Conservation (phyloP, 192 early-diverging fungal genomes). For the Linnemannia elongata region DNA sequence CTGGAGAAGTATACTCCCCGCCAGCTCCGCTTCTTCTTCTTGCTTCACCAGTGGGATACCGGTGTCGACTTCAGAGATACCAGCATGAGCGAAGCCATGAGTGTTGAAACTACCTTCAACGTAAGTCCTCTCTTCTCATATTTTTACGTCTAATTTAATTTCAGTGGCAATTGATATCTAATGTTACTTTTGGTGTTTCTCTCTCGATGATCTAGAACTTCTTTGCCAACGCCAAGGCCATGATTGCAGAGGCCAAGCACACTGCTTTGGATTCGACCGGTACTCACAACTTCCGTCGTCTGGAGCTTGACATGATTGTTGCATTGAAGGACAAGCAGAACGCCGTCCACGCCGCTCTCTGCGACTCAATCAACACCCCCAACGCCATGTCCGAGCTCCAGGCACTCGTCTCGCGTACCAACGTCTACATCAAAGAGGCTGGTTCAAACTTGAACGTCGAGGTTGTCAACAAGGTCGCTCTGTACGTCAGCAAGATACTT, state of each 20-base stretch:
- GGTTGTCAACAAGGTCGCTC: slow-evolving; percentile 81
- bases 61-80: slow-evolving; percentile 86
- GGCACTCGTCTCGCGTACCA: slow-evolving; percentile 82
- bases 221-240: slow-evolving; percentile 84
- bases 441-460: slow-evolving; percentile 73
- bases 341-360: slow-evolving; percentile 86
- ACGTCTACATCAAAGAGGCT: slow-evolving; percentile 81
- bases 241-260: slow-evolving; percentile 75
- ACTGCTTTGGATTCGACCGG: slow-evolving; percentile 71
- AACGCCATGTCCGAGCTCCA: slow-evolving; percentile 84
- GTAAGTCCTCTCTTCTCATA: slow-evolving; percentile 53
- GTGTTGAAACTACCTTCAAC: slow-evolving; percentile 81
- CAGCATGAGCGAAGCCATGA: slow-evolving; percentile 82
- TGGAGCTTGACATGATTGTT: slow-evolving; percentile 79
- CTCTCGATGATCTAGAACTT: slow-evolving; percentile 78
- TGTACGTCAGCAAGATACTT: slow-evolving; percentile 87
- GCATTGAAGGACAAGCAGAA: slow-evolving; percentile 75
- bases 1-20: slow-evolving; percentile 83
- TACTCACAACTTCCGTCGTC: slow-evolving; percentile 77
- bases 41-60: slow-evolving; percentile 90
- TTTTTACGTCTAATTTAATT: background rate
- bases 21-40: slow-evolving; percentile 91
- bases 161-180: background rate
- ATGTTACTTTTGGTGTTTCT: background rate
- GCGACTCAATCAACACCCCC: slow-evolving; percentile 94